Base-by-base conservation (phyloP, 129 eudicot genomes). In the Tanacetum coccineum region DNA sequence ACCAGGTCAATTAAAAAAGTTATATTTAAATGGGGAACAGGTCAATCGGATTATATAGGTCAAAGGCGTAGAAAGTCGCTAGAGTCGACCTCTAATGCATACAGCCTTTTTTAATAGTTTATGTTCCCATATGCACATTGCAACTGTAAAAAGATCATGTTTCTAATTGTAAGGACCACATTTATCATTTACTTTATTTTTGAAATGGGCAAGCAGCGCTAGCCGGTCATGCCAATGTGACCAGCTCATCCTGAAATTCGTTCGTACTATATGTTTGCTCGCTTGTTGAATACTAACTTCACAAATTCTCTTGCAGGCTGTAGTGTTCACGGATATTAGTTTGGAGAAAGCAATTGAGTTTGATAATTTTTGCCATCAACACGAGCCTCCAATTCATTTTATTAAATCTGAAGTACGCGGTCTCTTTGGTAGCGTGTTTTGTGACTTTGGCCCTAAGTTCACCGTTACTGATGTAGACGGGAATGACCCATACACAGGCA, bases 381-480 rank as follows among this genome's bases (percentile, higher is more conserved):
- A 91, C 54, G 79, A 88, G 22, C 98, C 98, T 9, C 96, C 95
- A 18, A 91, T 91, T 64, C 89, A 96, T 65, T 88, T 87, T 67
- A 88, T 91, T 67, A 85, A 85, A 76, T 58, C 88, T 59, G 96
- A 91, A 74, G 89, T 88, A 19, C 79, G 95, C 40, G 98, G 98
- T 30, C 95, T 87, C 54, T 91, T 91, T 70, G 96, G 96, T 22
- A 73, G 82, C 46, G 85, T 88, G 9, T 91, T 91, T 60, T 91
- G 96, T 20, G 98, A 91, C 70, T 88, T 91, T 19, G 96, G 95
- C 30, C 96, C 95, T 4, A 79, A 88, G 71, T 91, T 91, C 51
- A 87, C 88, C 0, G 96, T 91, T 49, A 21, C 55, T 59, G 97
- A 91, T 81, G 96, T 87, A 8, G 97, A 87, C 17, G 97, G 97